These are phyloP conservation scores for Mucor circinelloides DNA, from an alignment of 371 early-diverging fungal genomes.

Conservation along the genomic window DNA sequence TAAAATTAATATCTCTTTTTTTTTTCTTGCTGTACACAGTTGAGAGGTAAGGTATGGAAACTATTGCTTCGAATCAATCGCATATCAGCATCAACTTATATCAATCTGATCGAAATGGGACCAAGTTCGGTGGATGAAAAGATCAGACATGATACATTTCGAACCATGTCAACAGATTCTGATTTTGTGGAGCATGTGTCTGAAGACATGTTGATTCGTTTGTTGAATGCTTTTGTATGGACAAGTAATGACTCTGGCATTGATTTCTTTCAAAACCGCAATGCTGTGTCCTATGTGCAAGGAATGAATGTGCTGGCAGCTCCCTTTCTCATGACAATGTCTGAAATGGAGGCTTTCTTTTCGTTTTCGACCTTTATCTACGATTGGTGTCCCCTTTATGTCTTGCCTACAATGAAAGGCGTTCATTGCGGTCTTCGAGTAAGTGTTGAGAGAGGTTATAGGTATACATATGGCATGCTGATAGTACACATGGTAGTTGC, in stretches of 20 bases:
- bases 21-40: neutral
- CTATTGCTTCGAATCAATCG: constrained; percentile 77
- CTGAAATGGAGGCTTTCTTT: constrained; percentile 92
- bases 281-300: constrained; percentile 81
- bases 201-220: constrained; percentile 77
- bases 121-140: constrained; percentile 74
- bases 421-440: constrained; percentile 91
- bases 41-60: constrained; percentile 76
- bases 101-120: constrained; percentile 70
- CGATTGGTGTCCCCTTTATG: constrained; percentile 88
- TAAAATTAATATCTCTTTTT: neutral
- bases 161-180: constrained; percentile 85
- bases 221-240: constrained; percentile 91
- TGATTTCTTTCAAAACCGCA: neutral
- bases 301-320: constrained; percentile 95
- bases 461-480: neutral
- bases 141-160: constrained; percentile 89
- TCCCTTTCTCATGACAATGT: constrained; percentile 90
- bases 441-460: constrained; percentile 4
- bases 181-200: constrained; percentile 73
- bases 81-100: constrained; percentile 78
- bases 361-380: constrained; percentile 83
- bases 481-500: constrained; percentile 54
- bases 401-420: constrained; percentile 87
- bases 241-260: constrained; percentile 35